Base-by-base conservation (phyloP, 768 basidiomycete species). In the Suillus alpinus region DNA sequence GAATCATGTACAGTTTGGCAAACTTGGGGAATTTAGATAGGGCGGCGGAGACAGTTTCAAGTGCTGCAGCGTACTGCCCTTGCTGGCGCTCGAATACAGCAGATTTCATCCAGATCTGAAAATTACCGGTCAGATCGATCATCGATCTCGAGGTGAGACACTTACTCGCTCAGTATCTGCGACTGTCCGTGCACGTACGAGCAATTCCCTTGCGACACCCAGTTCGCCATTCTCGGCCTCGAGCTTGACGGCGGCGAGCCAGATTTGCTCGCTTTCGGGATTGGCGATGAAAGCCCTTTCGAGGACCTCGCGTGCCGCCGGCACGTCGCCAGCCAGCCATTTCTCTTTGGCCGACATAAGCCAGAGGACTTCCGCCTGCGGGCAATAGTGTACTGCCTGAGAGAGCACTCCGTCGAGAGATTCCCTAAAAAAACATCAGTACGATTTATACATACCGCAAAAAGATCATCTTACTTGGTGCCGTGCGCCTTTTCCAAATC, bases 61-160 rank as follows among this genome's bases (percentile, higher is more conserved):
- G 82, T 0, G 96, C 94, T 1, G 80, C 83, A 16, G 84, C 81
- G 6, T 86, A 78, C 63, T 88, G 84, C 2, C 88, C 88, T 72
- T 95, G 92, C 70, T 96, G 92, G 10, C 95, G 84, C 69, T 98
- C 95, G 66, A 99, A 95, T 1, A 93, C 92, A 2, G 92, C 95
- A 1, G 92, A 94, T 73, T 99, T 98, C 95, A 98, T 94, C 97
- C 96, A 99, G 56, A 99, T 98, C 94, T 96, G 68, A 9, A 7
- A 6, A 26, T 31, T 26, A 40, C 56, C 50, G 49, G 44, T 32
- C n/a, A n/a, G 2, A 1, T 23, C 43, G 40, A 41, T 20, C 29
- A 10, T 20, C 7, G 2, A 23, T 37, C 16, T 37, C 14, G 5
- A 10, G 31, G 23, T 36, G 7, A 32, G 26, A 34, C 9, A 76